Conservation (phyloP, 768 basidiomycete species). For the Termitomyces sp. region DNA sequence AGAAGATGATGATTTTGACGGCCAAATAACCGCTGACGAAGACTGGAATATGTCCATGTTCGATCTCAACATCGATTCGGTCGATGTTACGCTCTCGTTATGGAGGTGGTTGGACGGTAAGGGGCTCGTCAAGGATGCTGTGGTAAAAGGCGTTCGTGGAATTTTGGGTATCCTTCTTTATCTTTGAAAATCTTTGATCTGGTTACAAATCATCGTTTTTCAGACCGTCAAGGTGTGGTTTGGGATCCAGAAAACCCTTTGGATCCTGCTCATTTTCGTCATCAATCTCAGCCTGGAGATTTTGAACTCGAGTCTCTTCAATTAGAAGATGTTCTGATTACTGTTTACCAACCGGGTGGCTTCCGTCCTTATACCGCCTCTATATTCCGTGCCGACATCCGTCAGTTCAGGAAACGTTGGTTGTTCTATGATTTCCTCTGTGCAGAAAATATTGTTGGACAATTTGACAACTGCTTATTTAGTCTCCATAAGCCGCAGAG, state of each 20-base stretch:
- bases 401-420: conserved; percentile 86
- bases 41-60: conserved; percentile 84
- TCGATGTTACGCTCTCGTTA: conserved; percentile 91
- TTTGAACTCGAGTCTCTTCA: conserved; percentile 89
- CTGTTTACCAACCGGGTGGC: conserved; percentile 88
- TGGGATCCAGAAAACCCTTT: conserved; percentile 83
- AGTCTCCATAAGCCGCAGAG: conserved; percentile 96
- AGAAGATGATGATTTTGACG: conserved; percentile 56
- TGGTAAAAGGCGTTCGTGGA: conserved; percentile 91
- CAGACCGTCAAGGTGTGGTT: conserved; percentile 82
- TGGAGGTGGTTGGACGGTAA: conserved; percentile 94
- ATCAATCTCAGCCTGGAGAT: conserved; percentile 69
- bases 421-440: conserved; percentile 90
- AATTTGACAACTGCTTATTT: conserved; percentile 96
- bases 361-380: conserved; percentile 92
- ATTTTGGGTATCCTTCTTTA: conserved; percentile 61
- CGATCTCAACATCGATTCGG: conserved; percentile 88
- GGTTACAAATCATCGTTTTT: not conserved
- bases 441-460: conserved; percentile 96
- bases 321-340: conserved; percentile 89
- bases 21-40: conserved; percentile 27
- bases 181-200: not conserved
- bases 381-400: conserved; percentile 90
- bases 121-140: conserved; percentile 86
- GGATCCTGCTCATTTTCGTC: conserved; percentile 79